Evolutionary conservation across 306 rosid genomes (phyloP), one percentile per base, ranked within the genome.

Genomic region (Ochetophila trinervis): DNA sequence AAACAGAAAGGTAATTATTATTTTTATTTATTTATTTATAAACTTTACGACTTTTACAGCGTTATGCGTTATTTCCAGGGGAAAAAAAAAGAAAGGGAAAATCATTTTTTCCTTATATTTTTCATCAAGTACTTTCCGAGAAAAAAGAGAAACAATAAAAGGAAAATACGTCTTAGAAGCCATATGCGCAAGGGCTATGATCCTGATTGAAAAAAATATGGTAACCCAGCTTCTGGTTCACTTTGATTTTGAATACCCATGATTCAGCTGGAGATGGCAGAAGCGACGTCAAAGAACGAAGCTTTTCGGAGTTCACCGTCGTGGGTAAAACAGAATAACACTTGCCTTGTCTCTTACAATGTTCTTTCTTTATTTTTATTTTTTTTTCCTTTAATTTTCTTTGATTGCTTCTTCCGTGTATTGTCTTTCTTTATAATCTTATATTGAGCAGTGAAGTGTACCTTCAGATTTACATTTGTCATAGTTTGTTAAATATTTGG

Each of bases 261-360:
- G 50, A 32, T 24, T 60, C 5, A 1, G 8, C 27, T 60, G 65
- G 27, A 42, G 24, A 5, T 42, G 50, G 27, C 65, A 30, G 9
- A 27, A 40, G 42, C 65, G 19, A 19, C 11, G 52, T 27, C 37
- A 56, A 60, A 60, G 65, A 60, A 15, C 11, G 32, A 60, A 60
- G 49, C 49, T 60, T 59, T 20, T 7, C 5, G 9, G 21, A 22
- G 40, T 40, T 60, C 52, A 21, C 65, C 27, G 30, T 60, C 5
- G 19, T 18, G 30, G 65, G 65, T 37, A 37, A 60, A 5, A 16
- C 16, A 5, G 48, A 18, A 35, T 10, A 19, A 18, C 50, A 20
- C 27, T 19, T 60, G 42, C 30, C 20, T 19, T 60, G 21, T 60
- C 52, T 60, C 11, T 60, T 20, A 16, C 49, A 23, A 22, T 6